Base-by-base conservation (phyloP, 2,329 filamentous ascomycete genomes). In the Emericellopsis atlantica region DNA sequence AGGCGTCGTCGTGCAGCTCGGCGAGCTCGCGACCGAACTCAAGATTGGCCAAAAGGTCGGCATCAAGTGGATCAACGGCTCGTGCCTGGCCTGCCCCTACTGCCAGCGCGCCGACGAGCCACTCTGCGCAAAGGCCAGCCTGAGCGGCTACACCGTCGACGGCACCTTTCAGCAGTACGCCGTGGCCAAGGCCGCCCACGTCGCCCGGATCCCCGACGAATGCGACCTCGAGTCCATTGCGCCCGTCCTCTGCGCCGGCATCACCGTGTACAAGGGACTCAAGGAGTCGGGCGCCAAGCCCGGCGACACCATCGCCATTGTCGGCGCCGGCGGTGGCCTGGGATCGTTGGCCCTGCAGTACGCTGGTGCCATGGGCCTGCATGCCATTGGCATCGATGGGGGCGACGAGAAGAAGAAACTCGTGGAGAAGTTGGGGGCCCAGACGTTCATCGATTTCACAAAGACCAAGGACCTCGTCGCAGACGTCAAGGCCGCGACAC, bases 121-220 rank as follows among this genome's bases (percentile, higher is more conserved):
- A 3, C 79, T 95, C 6, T 96, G 90, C 67, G 61, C 73, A 14
- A 68, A 84, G 44, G 77, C 84, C 22, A 66, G 74, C 31, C 75
- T 95, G 33, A 93, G 87, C 1, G 90, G 90, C 43, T 95, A 93
- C 73, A 93, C 86, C 5, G 87, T 95, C 57, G 85, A 95, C 58
- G 89, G 89, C 26, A 80, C 81, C 34, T 95, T 95, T 74, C 89
- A 95, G 69, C 80, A 95, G 69, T 95, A 94, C 67, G 78, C 76
- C 59, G 76, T 95, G 50, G 88, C 80, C 50, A 93, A 94, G 62
- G 88, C 87, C 14, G 77, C 82, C 15, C 85, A 94, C 61, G 79
- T 92, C 14, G 85, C 87, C 23, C 79, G 81, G 50, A 81, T 95
- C 48, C 84, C 84, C 49, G 82, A 89, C 61, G 76, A 82, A 14